Base-by-base conservation (phyloP, 768 basidiomycete genomes). In the Tephrocybe rancida region DNA sequence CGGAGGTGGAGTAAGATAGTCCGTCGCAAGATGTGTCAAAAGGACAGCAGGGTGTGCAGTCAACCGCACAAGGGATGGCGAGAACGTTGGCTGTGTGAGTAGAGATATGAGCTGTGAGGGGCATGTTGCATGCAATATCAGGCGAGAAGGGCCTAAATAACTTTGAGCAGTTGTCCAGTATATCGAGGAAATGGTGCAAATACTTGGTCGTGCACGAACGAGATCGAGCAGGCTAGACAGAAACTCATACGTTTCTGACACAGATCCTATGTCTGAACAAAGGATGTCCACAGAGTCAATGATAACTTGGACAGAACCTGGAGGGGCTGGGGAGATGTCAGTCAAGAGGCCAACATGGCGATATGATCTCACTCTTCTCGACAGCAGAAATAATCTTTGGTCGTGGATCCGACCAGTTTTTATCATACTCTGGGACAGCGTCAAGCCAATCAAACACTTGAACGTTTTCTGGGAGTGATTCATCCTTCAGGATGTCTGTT, bases 221-320 rank as follows among this genome's bases (percentile, higher is more conserved):
- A 76, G 56, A 22, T 61, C 42, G 13, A 83, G 70, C 19, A 90
- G 61, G 10, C 75, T 68, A 25, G 65, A 73, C 26, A 92, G 73
- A 52, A 83, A 76, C 29, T 67, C 73, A 59, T 82, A 84, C 1
- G 83, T 73, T 57, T 76, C 73, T 5, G 87, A 67, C 21, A 75
- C 52, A 11, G 88, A 85, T 10, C 74, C 78, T 21, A 82, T 63
- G 62, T 92, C 87, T 9, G 80, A 73, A 4, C 77, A 64, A 21
- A 93, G 68, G 3, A 83, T 86, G 59, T 91, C 86, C 16, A 85
- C 68, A 18, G 89, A 89, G 66, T 94, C 92, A 30, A 94, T 75
- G 47, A 88, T 66, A 21, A 91, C 79, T 56, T 76, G 80, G 25
- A 89, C 53, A n/a, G 85, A 74, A 26, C 77, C 75, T 26, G 73